Conservation (phyloP, 176 grass and related monocot genomes). For the Miscanthus lutarioriparius region DNA sequence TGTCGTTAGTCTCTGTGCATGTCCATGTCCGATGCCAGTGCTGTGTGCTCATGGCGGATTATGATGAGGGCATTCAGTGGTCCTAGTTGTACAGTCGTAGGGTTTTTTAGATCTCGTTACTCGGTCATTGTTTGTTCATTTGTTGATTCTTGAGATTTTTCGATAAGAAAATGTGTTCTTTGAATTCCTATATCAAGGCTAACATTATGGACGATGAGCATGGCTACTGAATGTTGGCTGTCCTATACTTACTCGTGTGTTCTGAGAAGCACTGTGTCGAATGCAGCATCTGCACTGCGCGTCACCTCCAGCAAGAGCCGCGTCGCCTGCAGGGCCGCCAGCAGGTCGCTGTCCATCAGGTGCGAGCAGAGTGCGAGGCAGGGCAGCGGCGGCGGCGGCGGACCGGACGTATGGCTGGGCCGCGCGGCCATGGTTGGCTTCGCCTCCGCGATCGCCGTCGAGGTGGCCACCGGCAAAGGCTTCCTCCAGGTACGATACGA, state of each 20-base stretch:
- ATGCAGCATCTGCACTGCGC: slow-evolving; percentile 25
- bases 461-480: slow-evolving; percentile 79
- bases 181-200: neutral
- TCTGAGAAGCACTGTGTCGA: neutral
- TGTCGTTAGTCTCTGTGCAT: too few relatives aligned
- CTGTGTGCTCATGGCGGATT: too few relatives aligned
- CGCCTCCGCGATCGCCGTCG: slow-evolving; percentile 69
- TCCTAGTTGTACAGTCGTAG: too few relatives aligned
- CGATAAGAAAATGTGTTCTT: neutral
- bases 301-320: neutral
- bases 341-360: slow-evolving; percentile 46
- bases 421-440: slow-evolving; percentile 85
- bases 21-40: too few relatives aligned
- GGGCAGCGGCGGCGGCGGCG: slow-evolving; percentile 33
- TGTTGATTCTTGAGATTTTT: neutral
- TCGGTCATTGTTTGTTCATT: neutral
- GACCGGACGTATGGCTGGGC: slow-evolving; percentile 65
- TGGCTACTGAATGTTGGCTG: neutral
- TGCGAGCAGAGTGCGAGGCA: slow-evolving; percentile 70
- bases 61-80: too few relatives aligned
- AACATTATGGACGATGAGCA: neutral
- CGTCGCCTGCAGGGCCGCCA: neutral
- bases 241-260: too few relatives aligned
- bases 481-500: slow-evolving; percentile 57
- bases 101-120: too few relatives aligned